Percentiles rank a stretch among this genome's conserved stretches.
These are phyloP conservation scores for Medicago ruthenica DNA, from an alignment of 306 rosid species.

Conservation along the genomic window DNA sequence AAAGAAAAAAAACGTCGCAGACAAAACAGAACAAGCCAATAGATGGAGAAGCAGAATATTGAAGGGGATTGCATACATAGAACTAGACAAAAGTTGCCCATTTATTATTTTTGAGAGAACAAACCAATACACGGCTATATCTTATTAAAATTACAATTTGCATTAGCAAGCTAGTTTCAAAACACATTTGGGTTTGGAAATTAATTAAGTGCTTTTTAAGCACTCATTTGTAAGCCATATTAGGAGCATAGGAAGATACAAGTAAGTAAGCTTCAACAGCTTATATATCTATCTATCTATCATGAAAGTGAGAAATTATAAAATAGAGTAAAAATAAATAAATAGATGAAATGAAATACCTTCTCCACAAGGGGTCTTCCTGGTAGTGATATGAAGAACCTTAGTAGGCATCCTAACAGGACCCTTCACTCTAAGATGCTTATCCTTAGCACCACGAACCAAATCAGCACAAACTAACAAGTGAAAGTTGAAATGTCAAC, in stretches of 20 bases:
- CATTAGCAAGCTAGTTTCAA: background rate
- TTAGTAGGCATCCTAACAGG: conserved; percentile 98
- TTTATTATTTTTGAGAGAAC: no score
- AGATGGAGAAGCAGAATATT: background rate
- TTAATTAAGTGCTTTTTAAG: no score
- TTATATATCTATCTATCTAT: background rate
- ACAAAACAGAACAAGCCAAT: background rate
- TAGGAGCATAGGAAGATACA: no score
- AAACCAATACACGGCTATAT: background rate
- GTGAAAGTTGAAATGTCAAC: background rate
- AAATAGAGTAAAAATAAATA: background rate
- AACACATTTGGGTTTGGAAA: background rate
- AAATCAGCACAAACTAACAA: conserved; percentile 73
- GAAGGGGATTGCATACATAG: conserved; percentile 30
- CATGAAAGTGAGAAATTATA: background rate
- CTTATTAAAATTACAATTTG: background rate
- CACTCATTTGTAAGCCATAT: no score
- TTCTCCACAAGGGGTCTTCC: conserved; percentile 95
- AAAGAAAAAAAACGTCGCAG: no score
- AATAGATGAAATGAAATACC: conserved; percentile 52
- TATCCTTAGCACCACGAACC: conserved; percentile 92
- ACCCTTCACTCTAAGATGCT: conserved; percentile 81
- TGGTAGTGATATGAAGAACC: conserved; percentile 81
- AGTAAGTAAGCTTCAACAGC: background rate
- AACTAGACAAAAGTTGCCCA: background rate